phyloP scores from a whole-genome alignment of 139 green algal genomes.

The Chlorokybus atmophyticus region DNA sequence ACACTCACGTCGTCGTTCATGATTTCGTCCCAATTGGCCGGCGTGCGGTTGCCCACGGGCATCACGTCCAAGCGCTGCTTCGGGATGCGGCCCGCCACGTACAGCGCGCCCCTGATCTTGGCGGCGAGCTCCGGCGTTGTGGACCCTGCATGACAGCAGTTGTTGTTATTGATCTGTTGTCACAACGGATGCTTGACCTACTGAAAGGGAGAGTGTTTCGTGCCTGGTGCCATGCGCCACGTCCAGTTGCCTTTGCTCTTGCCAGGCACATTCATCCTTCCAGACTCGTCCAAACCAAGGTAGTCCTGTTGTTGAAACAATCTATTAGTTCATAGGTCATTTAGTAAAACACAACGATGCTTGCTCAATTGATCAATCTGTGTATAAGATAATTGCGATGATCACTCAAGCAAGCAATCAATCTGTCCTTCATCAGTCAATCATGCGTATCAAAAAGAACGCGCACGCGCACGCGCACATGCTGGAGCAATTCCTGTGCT shows the following conservation, averaged over 20 bases:
- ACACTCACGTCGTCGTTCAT: background rate
- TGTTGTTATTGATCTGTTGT: no score
- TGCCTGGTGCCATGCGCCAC: conserved; percentile 8
- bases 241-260: conserved; percentile 42
- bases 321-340: background rate
- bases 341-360: background rate
- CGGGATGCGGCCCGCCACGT: background rate
- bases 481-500: no score
- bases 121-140: background rate
- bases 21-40: background rate
- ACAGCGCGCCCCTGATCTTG: background rate
- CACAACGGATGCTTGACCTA: no score
- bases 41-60: background rate
- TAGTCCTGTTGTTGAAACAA: conserved; percentile 53
- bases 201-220: no score
- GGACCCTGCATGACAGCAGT: background rate
- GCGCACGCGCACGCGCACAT: no score
- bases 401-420: no score
- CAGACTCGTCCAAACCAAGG: conserved; percentile 73
- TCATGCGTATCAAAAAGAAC: no score
- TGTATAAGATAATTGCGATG: background rate
- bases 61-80: background rate
- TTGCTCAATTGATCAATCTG: background rate
- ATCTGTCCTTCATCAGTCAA: no score
- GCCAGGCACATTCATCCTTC: conserved; percentile 86